Percentiles rank a stretch among this genome's conserved stretches.
Evolutionary conservation across 306 rosid genomes (phyloP).

Genomic region (Begonia masoniana): DNA sequence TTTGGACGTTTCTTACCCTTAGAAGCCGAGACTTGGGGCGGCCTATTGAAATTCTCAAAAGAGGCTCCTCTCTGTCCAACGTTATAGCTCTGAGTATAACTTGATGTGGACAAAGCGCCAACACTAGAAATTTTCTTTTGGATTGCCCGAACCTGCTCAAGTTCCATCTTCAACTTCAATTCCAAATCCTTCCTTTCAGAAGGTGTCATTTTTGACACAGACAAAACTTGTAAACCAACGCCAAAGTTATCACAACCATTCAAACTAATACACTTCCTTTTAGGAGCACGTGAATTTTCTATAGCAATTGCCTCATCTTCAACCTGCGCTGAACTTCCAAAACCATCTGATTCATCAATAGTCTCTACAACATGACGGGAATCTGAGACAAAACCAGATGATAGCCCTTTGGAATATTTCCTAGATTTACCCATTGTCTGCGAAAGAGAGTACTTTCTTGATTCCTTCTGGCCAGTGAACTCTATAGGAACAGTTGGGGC

Average conservation of each 20-base stretch:
- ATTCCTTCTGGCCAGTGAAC: constrained; percentile 69
- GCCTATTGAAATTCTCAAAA: constrained; percentile 23
- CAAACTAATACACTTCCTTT: constrained; percentile 44
- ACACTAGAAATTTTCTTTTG: constrained; percentile 40
- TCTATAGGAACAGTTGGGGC: constrained; percentile 94
- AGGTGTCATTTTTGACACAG: constrained; percentile 43
- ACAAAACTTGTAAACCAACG: constrained; percentile 43
- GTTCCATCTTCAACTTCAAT: constrained; percentile 53
- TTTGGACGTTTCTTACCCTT: constrained; percentile 46
- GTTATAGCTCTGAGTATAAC: constrained; percentile 54
- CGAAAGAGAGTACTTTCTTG: constrained; percentile 36
- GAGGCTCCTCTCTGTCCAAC: constrained; percentile 51
- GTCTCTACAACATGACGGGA: constrained; percentile 80
- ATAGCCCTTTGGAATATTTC: constrained; percentile 67
- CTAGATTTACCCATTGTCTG: constrained; percentile 83
- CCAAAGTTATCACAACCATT: constrained; percentile 42
- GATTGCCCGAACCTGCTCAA: constrained; percentile 53
- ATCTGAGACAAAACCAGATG: constrained; percentile 79
- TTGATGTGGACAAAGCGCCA: constrained; percentile 36
- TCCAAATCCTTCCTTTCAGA: constrained; percentile 63
- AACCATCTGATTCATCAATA: constrained; percentile 81
- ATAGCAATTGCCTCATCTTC: constrained; percentile 42
- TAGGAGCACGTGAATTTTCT: constrained; percentile 50
- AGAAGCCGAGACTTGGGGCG: constrained; percentile 21
- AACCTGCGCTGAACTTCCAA: constrained; percentile 64